Conservation (phyloP, 2,329 filamentous ascomycete genomes). For the Nothopassalora personata region DNA sequence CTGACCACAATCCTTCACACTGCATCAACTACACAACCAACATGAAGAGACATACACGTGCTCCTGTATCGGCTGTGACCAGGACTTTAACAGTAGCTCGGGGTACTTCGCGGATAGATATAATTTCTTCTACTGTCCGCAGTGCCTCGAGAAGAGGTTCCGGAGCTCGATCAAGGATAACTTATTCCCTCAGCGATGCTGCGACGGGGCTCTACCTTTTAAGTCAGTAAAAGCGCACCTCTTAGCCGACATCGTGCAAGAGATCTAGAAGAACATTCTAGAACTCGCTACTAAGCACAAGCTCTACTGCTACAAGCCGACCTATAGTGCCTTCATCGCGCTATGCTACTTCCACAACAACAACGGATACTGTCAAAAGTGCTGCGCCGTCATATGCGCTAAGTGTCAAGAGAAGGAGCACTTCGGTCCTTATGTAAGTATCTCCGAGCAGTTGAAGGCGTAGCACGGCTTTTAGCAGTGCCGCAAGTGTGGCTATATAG, state of each 20-base stretch:
- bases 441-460: conserved; percentile 2
- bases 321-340: conserved; percentile 16
- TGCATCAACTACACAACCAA: not conserved
- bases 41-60: not conserved
- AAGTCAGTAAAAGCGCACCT: not conserved
- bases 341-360: conserved; percentile 21
- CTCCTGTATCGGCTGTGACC: not conserved
- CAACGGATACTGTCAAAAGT: conserved; percentile 20
- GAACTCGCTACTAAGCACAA: conserved; percentile 18
- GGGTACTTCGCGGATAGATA: not conserved
- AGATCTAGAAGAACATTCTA: not conserved
- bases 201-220: not conserved
- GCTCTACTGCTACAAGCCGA: conserved; percentile 13
- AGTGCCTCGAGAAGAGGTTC: not conserved
- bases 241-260: not conserved
- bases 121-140: not conserved
- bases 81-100: not conserved
- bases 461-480: conserved; percentile 10
- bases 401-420: conserved; percentile 18
- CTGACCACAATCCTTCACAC: no score
- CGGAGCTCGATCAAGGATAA: not conserved
- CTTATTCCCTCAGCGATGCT: not conserved
- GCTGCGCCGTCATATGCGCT: conserved; percentile 13
- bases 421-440: conserved; percentile 13
- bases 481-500: conserved; percentile 9